Base-by-base conservation (phyloP, 1,139 yeast species). In the Saccharomyces hybrid region DNA sequence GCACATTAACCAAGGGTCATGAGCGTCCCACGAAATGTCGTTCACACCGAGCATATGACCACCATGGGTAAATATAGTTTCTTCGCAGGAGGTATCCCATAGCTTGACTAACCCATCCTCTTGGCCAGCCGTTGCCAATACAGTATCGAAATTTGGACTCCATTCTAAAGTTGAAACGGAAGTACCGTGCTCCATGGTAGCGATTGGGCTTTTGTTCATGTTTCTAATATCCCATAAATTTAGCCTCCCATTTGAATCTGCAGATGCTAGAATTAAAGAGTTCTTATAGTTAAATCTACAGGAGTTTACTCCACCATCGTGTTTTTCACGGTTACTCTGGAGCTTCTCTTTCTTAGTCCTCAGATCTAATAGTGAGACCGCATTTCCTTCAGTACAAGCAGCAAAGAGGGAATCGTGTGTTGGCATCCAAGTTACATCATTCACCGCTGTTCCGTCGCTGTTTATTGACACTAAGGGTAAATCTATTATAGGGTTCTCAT, bases 21-120 rank as follows among this genome's bases (percentile, higher is more conserved):
- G 83, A 1, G 83, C 81, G 56, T 90, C 88, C 99, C 99, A 93
- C 49, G 84, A 81, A 49, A 91, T 75, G 66, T 91, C 98, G 63
- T 86, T 84, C 14, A 93, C 88, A 25, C 95, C 91, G 54, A 86
- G 75, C 79, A 93, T 82, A 68, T 93, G 99, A 0, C 99, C 99
- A 11, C 86, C 88, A 69, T 95, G 99, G 38, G 80, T 77, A 66
- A 93, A 91, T 25, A 84, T 57, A 48, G 84, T 71, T 66, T 75
- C 60, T 62, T 77, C 53, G 32, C 69, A 66, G 1, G 79, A 64
- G 3, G 83, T 70, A 65, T 89, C 91, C 84, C 89, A 87, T 2
- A 93, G 54, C 62, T 82, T 81, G 8, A 88, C 91, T 46, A 81
- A 71, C 5, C 83, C 79, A 68, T 91, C 98, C 1, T 75, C 70